A percentile compares a stretch with the other conserved stretches of the same genome.
These are phyloP conservation scores for Hypomontagnella monticulosa DNA, from an alignment of 495 filamentous ascomycete species.

Conservation along the genomic window DNA sequence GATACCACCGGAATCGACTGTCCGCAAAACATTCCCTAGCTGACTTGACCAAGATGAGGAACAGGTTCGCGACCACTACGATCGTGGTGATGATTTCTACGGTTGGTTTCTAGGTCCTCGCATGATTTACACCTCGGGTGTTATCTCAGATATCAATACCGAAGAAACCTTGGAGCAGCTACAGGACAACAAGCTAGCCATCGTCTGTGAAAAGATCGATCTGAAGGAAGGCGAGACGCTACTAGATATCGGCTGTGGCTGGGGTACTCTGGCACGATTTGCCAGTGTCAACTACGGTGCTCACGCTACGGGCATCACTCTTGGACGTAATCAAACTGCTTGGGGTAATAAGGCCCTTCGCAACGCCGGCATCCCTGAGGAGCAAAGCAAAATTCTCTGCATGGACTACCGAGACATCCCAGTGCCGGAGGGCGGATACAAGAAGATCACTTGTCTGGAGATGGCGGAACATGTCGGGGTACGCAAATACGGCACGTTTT, in stretches of 20 bases:
- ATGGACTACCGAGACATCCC: slow-evolving; percentile 89
- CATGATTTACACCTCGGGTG: slow-evolving; percentile 89
- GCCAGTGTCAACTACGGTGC: slow-evolving; percentile 82
- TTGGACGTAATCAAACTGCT: slow-evolving; percentile 84
- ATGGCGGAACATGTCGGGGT: slow-evolving; percentile 94
- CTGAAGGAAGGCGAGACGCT: slow-evolving; percentile 75
- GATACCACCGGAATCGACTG: slow-evolving; percentile 9
- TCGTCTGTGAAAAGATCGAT: slow-evolving; percentile 86
- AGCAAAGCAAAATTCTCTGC: slow-evolving; percentile 79
- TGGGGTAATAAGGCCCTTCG: slow-evolving; percentile 82
- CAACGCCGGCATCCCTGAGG: slow-evolving; percentile 71
- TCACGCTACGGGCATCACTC: slow-evolving; percentile 79
- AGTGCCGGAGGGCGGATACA: slow-evolving; percentile 71
- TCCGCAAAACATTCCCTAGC: background rate
- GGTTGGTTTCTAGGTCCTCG: slow-evolving; percentile 88
- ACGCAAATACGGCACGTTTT: slow-evolving; percentile 72
- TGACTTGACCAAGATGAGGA: slow-evolving; percentile 72
- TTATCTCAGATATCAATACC: slow-evolving; percentile 77
- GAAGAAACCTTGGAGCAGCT: slow-evolving; percentile 86
- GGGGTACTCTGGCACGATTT: slow-evolving; percentile 85
- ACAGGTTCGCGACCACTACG: slow-evolving; percentile 88
- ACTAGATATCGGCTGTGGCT: slow-evolving; percentile 88
- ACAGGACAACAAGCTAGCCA: slow-evolving; percentile 87
- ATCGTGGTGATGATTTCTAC: slow-evolving; percentile 90
- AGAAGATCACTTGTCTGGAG: slow-evolving; percentile 89